Evolutionary conservation across 257 asterid genomes (phyloP).

Genomic region (Paraleonurus japonicus): DNA sequence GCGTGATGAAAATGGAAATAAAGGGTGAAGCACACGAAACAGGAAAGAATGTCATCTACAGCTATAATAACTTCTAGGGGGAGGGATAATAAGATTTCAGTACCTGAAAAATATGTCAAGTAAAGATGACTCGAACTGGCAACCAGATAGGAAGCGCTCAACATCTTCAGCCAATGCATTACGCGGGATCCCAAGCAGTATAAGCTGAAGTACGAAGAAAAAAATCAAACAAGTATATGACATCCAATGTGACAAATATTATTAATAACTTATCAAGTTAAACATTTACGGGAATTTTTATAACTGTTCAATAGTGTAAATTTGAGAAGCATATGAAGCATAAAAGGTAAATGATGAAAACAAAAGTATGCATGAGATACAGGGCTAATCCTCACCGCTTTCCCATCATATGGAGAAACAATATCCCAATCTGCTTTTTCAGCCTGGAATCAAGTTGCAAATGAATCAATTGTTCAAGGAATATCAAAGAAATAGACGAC

Average conservation of each 20-base stretch:
- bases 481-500: background rate
- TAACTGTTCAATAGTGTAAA: conserved; percentile 1
- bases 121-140: conserved; percentile 61
- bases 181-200: conserved; percentile 69
- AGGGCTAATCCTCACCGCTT: conserved; percentile 59
- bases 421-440: conserved; percentile 57
- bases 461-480: conserved; percentile 8
- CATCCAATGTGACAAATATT: background rate
- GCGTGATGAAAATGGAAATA: conserved; percentile 10
- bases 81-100: conserved; percentile 13
- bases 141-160: conserved; percentile 81
- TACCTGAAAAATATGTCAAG: conserved; percentile 48
- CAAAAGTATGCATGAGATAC: conserved; percentile 10
- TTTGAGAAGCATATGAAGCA: background rate
- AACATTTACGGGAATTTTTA: background rate
- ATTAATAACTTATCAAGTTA: background rate
- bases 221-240: background rate
- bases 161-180: conserved; percentile 62
- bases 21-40: background rate
- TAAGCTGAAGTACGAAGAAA: conserved; percentile 39
- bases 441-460: conserved; percentile 44
- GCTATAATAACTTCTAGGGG: background rate
- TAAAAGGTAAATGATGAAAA: background rate
- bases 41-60: background rate
- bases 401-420: conserved; percentile 58